A percentile compares a stretch with the other conserved stretches of the same genome.
phyloP scores from a whole-genome alignment of 2,329 filamentous ascomycete species.

The Sporothrix mexicana region DNA sequence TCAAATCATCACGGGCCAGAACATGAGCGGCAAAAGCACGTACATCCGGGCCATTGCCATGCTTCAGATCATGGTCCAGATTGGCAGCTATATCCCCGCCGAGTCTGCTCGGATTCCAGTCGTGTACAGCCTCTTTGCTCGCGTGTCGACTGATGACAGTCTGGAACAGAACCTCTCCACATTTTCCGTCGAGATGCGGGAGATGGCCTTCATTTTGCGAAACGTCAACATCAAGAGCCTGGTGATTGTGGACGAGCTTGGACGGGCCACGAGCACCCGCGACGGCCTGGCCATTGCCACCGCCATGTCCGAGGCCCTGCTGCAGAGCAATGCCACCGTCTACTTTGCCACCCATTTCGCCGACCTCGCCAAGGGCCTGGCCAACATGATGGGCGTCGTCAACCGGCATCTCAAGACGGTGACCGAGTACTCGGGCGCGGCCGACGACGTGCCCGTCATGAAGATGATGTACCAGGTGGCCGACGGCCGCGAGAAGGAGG shows the following conservation, averaged over 20 bases:
- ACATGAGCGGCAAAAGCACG: conserved; percentile 98
- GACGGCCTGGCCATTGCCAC: conserved; percentile 91
- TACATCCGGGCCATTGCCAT: conserved; percentile 88
- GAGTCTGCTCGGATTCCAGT: conserved; percentile 82
- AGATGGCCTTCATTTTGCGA: conserved; percentile 88
- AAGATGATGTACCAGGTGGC: conserved; percentile 87
- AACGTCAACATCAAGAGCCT: conserved; percentile 80
- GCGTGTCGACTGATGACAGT: conserved; percentile 84
- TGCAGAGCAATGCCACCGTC: conserved; percentile 77
- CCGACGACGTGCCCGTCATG: conserved; percentile 63
- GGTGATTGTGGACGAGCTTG: conserved; percentile 88
- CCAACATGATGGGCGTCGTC: conserved; percentile 76
- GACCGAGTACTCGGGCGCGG: conserved; percentile 46
- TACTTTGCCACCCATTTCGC: conserved; percentile 96
- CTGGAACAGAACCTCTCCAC: conserved; percentile 92
- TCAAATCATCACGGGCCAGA: conserved; percentile 93
- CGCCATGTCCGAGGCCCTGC: conserved; percentile 84
- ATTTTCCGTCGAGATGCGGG: conserved; percentile 93
- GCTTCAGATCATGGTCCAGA: conserved; percentile 89
- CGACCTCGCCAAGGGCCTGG: conserved; percentile 77
- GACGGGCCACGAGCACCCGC: conserved; percentile 84
- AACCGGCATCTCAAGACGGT: conserved; percentile 82
- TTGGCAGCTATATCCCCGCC: conserved; percentile 89
- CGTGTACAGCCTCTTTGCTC: conserved; percentile 81
- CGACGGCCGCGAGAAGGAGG: conserved; percentile 71